Base-by-base conservation (phyloP, 2,329 filamentous ascomycete species). In the Cladosporium austrohemisphaericum region DNA sequence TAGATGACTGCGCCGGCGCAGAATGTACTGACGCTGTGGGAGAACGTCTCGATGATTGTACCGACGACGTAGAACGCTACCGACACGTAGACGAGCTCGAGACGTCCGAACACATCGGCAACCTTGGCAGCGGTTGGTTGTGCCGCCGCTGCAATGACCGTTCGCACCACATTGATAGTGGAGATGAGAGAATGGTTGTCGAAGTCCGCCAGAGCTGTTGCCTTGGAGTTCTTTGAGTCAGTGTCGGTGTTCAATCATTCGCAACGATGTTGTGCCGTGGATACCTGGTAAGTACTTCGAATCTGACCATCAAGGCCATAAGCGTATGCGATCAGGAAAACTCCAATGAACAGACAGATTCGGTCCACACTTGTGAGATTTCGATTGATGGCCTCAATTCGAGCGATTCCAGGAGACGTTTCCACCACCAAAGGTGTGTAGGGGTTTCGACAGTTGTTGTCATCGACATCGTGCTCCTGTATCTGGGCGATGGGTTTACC, bases 241-340 rank as follows among this genome's bases (percentile, higher is more conserved):
- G 13, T 48, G 29, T 33, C 8, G n/a, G 5, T 5, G 14, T 26
- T 13, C 9, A 11, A 29, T 9, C 2, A 11, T 8, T 2, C 8
- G 14, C 33, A 8, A 36, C 11, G 8, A 1, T 10, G 4, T 3
- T 16, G 19, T 25, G 20, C 9, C 11, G 3, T 31, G 18, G n/a
- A 28, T 57, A 68, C 65, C 55, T 75, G 76, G 57, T 79, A 81
- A 5, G 73, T 71, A 54, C 73, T 76, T 11, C 80, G 74, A 35
- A 83, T 69, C 1, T 71, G 77, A 19, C 77, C 77, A 54, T 84
- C 80, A 18, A 84, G 70, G 2, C 79, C 77, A 61, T 85, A 86
- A 26, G 75, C 78, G 62, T 84, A 86, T 9, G 81, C 77, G 46
- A 85, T 68, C 25, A 85, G 62, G 61, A 85, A 85, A 54, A 85